phyloP scores from a whole-genome alignment of 78 protist species.

The Parvularia atlantis region DNA sequence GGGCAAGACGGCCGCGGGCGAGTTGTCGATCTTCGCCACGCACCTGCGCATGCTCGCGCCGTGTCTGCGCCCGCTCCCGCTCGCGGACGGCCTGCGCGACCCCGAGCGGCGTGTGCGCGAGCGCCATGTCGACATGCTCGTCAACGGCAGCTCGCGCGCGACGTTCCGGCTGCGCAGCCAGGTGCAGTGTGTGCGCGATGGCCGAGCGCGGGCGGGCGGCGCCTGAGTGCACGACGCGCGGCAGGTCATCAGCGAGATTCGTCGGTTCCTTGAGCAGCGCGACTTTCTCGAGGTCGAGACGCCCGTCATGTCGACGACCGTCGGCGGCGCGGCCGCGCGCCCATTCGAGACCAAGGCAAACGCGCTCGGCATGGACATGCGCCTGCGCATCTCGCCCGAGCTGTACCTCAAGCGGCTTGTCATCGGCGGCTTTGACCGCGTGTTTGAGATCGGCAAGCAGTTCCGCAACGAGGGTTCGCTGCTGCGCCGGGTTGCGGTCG shows the following conservation, averaged over 20 bases:
- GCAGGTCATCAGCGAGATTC: constrained; percentile 70
- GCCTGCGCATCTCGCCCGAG: constrained; percentile 99
- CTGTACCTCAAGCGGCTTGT: constrained; percentile 96
- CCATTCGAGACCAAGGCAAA: constrained; percentile 99
- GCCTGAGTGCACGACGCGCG: constrained; percentile 28
- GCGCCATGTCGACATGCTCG: constrained; percentile 94
- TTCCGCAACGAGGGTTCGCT: constrained; percentile 92
- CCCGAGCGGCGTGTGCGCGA: constrained; percentile 78
- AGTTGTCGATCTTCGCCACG: constrained; percentile 79
- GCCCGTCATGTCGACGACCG: constrained; percentile 93
- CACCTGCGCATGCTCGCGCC: constrained; percentile 82
- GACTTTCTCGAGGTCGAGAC: constrained; percentile 96
- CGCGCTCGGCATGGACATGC: constrained; percentile 83
- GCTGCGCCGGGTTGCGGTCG: neutral
- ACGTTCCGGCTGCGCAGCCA: constrained; percentile 27
- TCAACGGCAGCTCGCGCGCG: constrained; percentile 56
- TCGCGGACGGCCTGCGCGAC: constrained; percentile 19
- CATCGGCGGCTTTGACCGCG: constrained; percentile 98
- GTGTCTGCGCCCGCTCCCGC: constrained; percentile 93
- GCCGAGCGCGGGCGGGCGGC: neutral
- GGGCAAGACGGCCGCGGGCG: constrained; percentile 80
- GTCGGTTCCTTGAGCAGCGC: constrained; percentile 59
- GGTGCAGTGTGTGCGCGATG: neutral
- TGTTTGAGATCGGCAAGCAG: constrained; percentile 98
- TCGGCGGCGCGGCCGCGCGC: constrained; percentile 98